A percentile compares a stretch with the other conserved stretches of the same genome.
Evolutionary conservation across 2,329 filamentous ascomycete species (phyloP).

Genomic region (Botrytis paeoniae): DNA sequence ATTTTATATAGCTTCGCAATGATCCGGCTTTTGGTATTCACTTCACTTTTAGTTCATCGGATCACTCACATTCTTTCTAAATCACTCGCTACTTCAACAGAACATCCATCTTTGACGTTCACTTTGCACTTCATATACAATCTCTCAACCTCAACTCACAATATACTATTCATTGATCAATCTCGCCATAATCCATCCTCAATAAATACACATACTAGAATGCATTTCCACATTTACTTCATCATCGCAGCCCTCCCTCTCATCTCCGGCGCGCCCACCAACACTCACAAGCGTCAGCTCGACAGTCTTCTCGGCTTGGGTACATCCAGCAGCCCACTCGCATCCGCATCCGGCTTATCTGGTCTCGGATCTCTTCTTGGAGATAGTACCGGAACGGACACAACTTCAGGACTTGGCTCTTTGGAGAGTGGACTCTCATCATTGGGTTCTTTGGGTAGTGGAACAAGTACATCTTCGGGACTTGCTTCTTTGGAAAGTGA

Average conservation of each 20-base stretch:
- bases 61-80: background rate
- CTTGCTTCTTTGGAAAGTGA: background rate
- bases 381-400: background rate
- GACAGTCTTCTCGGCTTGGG: background rate
- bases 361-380: background rate
- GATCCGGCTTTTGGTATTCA: background rate
- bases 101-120: background rate
- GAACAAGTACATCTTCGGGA: background rate
- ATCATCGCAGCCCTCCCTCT: background rate
- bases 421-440: background rate
- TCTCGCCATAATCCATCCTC: rapidly evolving
- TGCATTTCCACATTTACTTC: background rate
- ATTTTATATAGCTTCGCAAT: background rate
- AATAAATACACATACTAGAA: background rate
- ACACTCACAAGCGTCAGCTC: background rate
- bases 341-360: background rate
- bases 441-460: background rate
- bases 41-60: background rate
- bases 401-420: background rate
- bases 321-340: background rate
- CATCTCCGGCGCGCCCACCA: background rate
- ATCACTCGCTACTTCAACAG: background rate
- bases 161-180: background rate
- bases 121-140: background rate
- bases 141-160: background rate